Evolutionary conservation across 352 stramenopile genomes (phyloP).

Genomic region (Stramenopiles sp.): DNA sequence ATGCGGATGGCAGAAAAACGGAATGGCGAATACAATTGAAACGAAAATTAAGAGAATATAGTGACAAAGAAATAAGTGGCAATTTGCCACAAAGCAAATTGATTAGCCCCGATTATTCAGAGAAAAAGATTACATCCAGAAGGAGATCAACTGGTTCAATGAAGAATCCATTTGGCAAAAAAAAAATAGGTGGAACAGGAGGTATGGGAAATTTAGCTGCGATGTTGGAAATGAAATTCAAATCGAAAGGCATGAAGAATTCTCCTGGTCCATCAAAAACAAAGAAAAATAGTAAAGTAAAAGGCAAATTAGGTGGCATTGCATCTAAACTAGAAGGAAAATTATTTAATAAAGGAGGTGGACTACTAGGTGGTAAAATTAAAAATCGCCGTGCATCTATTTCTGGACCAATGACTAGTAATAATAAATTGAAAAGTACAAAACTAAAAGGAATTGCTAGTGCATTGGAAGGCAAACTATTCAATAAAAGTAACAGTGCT

Average conservation of each 20-base stretch:
- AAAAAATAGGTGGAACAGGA: not conserved
- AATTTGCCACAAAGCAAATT: slow-evolving; percentile 9
- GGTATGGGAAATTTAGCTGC: not conserved
- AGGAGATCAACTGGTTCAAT: not conserved
- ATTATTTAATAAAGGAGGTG: not conserved
- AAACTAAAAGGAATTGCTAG: not conserved
- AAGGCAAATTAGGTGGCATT: not conserved
- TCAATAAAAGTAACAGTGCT: not conserved
- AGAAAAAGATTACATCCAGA: slow-evolving; percentile 9
- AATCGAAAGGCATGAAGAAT: not conserved
- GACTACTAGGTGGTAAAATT: no score
- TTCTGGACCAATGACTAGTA: not conserved
- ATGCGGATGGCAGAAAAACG: slow-evolving; percentile 23
- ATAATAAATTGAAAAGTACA: not conserved
- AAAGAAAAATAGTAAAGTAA: not conserved
- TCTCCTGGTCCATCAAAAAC: not conserved
- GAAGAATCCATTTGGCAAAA: not conserved
- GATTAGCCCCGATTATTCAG: slow-evolving; percentile 14
- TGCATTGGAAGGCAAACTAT: not conserved
- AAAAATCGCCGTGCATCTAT: no score
- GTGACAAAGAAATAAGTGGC: slow-evolving; percentile 12
- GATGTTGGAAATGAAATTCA: not conserved
- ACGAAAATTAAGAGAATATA: slow-evolving; percentile 14
- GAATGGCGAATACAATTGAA: slow-evolving; percentile 17
- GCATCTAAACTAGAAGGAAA: not conserved